These are phyloP conservation scores for Hansenula sp. DNA, from an alignment of 1,139 yeast species.

Conservation along the genomic window DNA sequence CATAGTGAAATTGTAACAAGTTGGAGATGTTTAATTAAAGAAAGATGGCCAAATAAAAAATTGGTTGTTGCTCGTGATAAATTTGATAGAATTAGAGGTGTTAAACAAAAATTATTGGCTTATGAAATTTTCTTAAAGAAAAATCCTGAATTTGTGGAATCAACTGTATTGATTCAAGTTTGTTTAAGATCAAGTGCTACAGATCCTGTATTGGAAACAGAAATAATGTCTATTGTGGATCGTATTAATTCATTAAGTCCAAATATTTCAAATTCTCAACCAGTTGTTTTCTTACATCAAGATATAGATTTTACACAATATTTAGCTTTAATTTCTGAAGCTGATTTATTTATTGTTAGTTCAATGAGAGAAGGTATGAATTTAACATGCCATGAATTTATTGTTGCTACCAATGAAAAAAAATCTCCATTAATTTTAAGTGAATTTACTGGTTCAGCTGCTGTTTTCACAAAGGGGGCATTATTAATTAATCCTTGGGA, in stretches of 20 bases:
- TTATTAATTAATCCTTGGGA: constrained; percentile 92
- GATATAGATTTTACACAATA: constrained; percentile 89
- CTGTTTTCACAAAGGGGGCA: constrained; percentile 69
- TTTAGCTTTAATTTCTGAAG: constrained; percentile 79
- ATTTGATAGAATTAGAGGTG: constrained; percentile 81
- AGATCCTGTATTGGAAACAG: constrained; percentile 61
- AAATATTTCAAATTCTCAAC: constrained; percentile 73
- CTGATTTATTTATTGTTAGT: constrained; percentile 82
- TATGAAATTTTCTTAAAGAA: constrained; percentile 71
- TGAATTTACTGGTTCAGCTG: constrained; percentile 94
- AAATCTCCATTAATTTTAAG: constrained; percentile 83
- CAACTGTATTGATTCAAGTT: constrained; percentile 77
- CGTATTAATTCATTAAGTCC: constrained; percentile 76
- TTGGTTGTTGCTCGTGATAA: constrained; percentile 87
- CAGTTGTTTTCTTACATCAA: constrained; percentile 82
- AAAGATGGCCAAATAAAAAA: constrained; percentile 69
- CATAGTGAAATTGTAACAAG: constrained; percentile 48
- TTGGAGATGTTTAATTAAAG: constrained; percentile 71
- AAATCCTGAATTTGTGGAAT: constrained; percentile 67
- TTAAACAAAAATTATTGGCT: constrained; percentile 81
- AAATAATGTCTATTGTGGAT: constrained; percentile 72
- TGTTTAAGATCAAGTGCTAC: constrained; percentile 54
- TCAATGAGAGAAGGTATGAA: constrained; percentile 97
- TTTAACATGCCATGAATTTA: constrained; percentile 90
- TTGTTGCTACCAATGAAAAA: constrained; percentile 66